phyloP scores from a whole-genome alignment of 1,284 basidiomycete genomes.

The Caloboletus inedulis region DNA sequence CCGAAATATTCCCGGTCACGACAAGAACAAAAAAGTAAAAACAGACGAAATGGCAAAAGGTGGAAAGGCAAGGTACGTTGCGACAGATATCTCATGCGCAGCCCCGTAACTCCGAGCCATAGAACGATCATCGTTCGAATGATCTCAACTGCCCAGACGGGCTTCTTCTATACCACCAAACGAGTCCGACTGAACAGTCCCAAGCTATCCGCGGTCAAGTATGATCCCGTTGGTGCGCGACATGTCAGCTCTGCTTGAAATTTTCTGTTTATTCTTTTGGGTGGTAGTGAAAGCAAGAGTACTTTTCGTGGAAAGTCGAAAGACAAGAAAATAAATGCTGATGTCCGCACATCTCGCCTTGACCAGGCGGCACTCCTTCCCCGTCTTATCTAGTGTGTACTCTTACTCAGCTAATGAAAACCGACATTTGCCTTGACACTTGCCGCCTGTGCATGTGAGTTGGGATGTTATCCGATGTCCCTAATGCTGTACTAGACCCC shows the following conservation, averaged over 20 bases:
- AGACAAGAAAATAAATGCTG: slow-evolving; percentile 52
- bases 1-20: neutral
- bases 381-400: neutral
- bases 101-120: neutral
- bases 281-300: slow-evolving; percentile 65
- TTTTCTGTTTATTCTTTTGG: slow-evolving; percentile 3
- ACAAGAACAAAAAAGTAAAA: neutral
- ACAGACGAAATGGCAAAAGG: slow-evolving; percentile 39
- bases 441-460: neutral
- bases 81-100: neutral
- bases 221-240: slow-evolving; percentile 79
- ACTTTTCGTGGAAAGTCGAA: slow-evolving; percentile 76
- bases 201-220: slow-evolving; percentile 81
- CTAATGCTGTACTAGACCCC: neutral
- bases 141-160: slow-evolving; percentile 86
- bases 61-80: slow-evolving; percentile 49
- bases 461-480: neutral
- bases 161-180: slow-evolving; percentile 84
- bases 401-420: neutral
- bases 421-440: neutral
- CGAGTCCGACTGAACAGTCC: slow-evolving; percentile 63
- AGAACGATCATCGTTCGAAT: slow-evolving; percentile 84
- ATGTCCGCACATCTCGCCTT: neutral
- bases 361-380: neutral
- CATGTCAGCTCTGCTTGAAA: neutral